A percentile compares a stretch with the other conserved stretches of the same genome.
Conservation (phyloP, 768 basidiomycete genomes). For the Rhizopogon roseolus region DNA sequence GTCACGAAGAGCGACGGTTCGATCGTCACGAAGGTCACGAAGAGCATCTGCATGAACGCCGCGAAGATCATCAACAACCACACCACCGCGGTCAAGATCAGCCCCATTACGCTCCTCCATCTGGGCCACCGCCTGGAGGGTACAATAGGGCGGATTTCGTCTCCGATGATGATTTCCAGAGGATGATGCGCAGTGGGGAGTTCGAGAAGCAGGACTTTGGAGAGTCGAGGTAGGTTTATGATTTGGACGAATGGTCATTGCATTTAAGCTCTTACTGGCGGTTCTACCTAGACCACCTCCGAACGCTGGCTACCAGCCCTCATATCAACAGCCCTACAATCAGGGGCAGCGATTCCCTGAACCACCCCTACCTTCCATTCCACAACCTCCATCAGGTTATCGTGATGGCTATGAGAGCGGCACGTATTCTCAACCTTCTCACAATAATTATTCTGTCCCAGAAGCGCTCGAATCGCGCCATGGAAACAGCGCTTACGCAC, state of each 20-base stretch:
- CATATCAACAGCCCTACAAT: neutral
- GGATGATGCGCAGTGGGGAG: slow-evolving; percentile 14
- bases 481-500: neutral
- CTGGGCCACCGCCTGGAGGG: slow-evolving; percentile 10
- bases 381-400: neutral
- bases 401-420: neutral
- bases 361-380: neutral
- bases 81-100: slow-evolving; percentile 1
- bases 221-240: neutral
- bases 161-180: slow-evolving; percentile 20
- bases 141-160: slow-evolving; percentile 22
- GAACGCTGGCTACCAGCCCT: slow-evolving; percentile 1
- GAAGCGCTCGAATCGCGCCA: neutral
- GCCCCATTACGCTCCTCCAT: neutral
- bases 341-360: neutral
- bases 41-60: neutral
- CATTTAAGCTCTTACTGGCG: neutral
- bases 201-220: slow-evolving; percentile 5
- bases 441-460: neutral
- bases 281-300: slow-evolving; percentile 6
- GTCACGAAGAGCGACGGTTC: neutral
- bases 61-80: neutral
- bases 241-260: neutral
- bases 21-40: neutral
- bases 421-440: neutral